Evolutionary conservation across 768 basidiomycete genomes (phyloP).

Genomic region (Arthromyces matolae): DNA sequence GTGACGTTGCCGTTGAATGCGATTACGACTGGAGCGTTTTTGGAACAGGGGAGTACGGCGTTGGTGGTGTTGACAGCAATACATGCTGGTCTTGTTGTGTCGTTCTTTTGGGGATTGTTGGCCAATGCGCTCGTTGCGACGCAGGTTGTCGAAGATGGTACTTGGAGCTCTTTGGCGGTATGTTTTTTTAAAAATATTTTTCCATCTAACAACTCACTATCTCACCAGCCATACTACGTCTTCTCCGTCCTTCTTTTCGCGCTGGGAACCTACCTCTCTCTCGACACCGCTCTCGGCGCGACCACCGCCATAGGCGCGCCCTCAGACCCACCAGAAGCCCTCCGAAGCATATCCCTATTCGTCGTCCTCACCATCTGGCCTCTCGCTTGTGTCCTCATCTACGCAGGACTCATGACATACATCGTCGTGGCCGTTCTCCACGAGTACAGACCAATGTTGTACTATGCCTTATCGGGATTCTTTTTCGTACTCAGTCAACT

Average conservation of each 20-base stretch:
- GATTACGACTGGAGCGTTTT: too few relatives aligned
- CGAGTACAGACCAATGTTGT: slow-evolving; percentile 78
- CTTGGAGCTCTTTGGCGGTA: slow-evolving; percentile 64
- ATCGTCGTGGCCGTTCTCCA: slow-evolving; percentile 74
- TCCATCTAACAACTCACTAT: not conserved
- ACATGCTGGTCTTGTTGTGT: slow-evolving; percentile 73
- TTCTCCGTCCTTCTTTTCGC: slow-evolving; percentile 59
- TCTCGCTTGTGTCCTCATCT: slow-evolving; percentile 44
- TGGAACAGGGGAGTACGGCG: too few relatives aligned
- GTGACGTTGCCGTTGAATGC: too few relatives aligned
- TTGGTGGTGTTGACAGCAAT: too few relatives aligned
- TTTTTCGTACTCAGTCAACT: slow-evolving; percentile 81
- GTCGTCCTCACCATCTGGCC: slow-evolving; percentile 81
- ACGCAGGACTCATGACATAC: slow-evolving; percentile 73
- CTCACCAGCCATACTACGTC: slow-evolving; percentile 56
- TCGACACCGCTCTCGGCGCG: slow-evolving; percentile 74
- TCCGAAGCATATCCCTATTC: slow-evolving; percentile 75
- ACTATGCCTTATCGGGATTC: slow-evolving; percentile 68
- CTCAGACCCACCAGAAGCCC: slow-evolving; percentile 48
- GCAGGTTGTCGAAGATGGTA: slow-evolving; percentile 93
- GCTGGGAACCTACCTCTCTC: slow-evolving; percentile 75
- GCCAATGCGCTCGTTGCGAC: slow-evolving; percentile 76
- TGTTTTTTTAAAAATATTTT: slow-evolving; percentile 29
- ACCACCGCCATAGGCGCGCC: slow-evolving; percentile 55
- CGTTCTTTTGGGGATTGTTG: slow-evolving; percentile 76